phyloP scores from a whole-genome alignment of 345 rosid species.

The rapeseed (Brassica napus) region Da-Ae NC_063442.1:41556501-41557000 shows the following conservation, averaged over 20 bases:
- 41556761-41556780: not conserved
- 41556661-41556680: too few relatives aligned
- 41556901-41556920: slow-evolving; percentile 68
- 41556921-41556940: slow-evolving; percentile 69
- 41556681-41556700: too few relatives aligned
- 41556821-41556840: not conserved
- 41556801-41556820: slow-evolving; percentile 5
- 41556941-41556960: slow-evolving; percentile 64
- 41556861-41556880: slow-evolving; percentile 65
- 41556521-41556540: too few relatives aligned
- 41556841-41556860: not conserved
- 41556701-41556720: too few relatives aligned
- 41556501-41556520: too few relatives aligned
- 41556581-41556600: too few relatives aligned
- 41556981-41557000: slow-evolving; percentile 76
- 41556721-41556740: not conserved
- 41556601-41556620: too few relatives aligned
- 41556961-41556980: slow-evolving; percentile 54
- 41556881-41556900: slow-evolving; percentile 81
- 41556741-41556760: slow-evolving; percentile 30
- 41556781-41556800: not conserved
- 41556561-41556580: too few relatives aligned
- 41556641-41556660: too few relatives aligned
- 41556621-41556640: too few relatives aligned
- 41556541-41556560: too few relatives aligned